phyloP scores from a whole-genome alignment of 2,329 filamentous ascomycete genomes.

The Onygenales sp. region DNA sequence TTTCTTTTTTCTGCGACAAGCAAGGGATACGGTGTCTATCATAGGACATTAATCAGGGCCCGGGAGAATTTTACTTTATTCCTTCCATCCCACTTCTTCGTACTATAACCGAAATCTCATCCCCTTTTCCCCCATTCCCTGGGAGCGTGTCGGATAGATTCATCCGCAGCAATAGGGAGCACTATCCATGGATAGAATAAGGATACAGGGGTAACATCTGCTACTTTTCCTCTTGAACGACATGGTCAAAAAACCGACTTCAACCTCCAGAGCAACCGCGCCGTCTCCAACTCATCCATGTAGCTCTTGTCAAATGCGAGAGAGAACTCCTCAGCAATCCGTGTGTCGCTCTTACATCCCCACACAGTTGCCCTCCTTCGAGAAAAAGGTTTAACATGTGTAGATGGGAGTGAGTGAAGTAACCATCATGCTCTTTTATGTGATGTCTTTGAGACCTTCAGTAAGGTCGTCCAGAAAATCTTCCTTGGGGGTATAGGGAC shows the following conservation, averaged over 20 bases:
- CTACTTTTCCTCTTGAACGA: neutral
- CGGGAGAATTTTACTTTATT: too few species aligned
- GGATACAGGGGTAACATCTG: neutral
- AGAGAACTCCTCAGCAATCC: neutral
- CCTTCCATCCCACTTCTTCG: too few species aligned
- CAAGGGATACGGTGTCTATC: too few species aligned
- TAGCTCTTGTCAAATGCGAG: neutral
- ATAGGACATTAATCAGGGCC: too few species aligned
- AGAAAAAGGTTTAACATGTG: conserved; percentile 8
- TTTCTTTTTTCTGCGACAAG: too few species aligned
- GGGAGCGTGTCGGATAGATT: too few species aligned
- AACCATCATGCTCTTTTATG: conserved; percentile 4
- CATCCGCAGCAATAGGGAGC: too few species aligned
- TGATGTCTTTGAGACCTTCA: neutral
- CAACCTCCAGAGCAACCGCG: neutral
- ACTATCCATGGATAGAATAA: too few species aligned
- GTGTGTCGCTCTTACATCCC: neutral
- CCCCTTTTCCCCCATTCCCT: too few species aligned
- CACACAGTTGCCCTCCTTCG: conserved; percentile 6
- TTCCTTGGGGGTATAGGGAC: conserved; percentile 3
- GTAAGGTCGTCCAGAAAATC: conserved; percentile 7
- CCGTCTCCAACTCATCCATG: neutral
- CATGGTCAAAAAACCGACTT: neutral
- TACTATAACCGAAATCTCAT: too few species aligned
- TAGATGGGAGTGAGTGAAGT: conserved; percentile 11